Evolutionary conservation across 2,329 filamentous ascomycete genomes (phyloP).

Genomic region (Alternaria brassicicola): DNA sequence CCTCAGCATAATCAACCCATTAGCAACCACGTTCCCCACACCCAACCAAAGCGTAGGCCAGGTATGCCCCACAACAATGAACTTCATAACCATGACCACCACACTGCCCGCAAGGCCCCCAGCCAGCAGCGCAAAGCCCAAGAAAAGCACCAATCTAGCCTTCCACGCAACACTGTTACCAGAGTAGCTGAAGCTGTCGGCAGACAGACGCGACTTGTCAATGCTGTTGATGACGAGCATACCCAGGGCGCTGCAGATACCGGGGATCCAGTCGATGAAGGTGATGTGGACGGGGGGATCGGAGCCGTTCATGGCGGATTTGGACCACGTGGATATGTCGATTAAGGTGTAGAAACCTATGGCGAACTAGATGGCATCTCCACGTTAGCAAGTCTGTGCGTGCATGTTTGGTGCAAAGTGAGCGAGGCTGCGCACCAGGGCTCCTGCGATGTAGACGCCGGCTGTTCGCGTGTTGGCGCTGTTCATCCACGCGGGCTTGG

Average conservation of each 20-base stretch:
- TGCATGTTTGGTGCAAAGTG: not conserved
- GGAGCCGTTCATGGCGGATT: constrained; percentile 65
- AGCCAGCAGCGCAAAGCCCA: constrained; percentile 72
- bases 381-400: constrained; percentile 7
- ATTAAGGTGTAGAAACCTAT: constrained; percentile 73
- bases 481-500: constrained; percentile 70
- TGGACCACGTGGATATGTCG: constrained; percentile 69
- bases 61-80: constrained; percentile 64
- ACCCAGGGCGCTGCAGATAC: constrained; percentile 71
- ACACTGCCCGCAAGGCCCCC: constrained; percentile 71
- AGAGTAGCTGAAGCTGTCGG: constrained; percentile 69
- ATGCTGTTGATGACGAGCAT: constrained; percentile 77
- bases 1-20: constrained; percentile 71
- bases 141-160: constrained; percentile 69
- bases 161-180: constrained; percentile 74
- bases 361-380: constrained; percentile 63
- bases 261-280: constrained; percentile 75
- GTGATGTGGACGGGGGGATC: constrained; percentile 64
- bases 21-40: constrained; percentile 69
- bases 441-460: constrained; percentile 70
- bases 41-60: constrained; percentile 71
- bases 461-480: constrained; percentile 67
- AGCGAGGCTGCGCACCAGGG: constrained; percentile 59
- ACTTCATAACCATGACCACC: constrained; percentile 72
- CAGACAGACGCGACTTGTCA: constrained; percentile 68